These are phyloP conservation scores for Mortierella polycephala DNA, from an alignment of 371 early-diverging fungal genomes.

Conservation along the genomic window DNA sequence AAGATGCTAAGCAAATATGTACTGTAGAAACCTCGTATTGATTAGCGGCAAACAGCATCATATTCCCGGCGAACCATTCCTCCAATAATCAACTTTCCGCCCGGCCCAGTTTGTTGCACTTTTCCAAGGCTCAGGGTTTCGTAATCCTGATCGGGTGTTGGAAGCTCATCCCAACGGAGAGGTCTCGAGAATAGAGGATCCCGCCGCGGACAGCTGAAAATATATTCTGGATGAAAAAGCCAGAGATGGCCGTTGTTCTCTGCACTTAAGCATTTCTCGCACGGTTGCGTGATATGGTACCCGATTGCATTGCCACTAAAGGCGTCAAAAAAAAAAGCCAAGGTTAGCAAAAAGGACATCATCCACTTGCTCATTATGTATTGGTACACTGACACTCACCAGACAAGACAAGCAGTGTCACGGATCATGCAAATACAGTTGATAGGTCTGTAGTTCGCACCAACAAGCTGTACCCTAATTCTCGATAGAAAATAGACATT, in stretches of 20 bases:
- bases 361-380: too few species aligned
- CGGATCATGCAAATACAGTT: slow-evolving; percentile 91
- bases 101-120: slow-evolving; percentile 6
- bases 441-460: slow-evolving; percentile 85
- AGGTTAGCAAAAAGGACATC: too few species aligned
- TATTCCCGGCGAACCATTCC: slow-evolving; percentile 52
- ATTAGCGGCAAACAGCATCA: slow-evolving; percentile 42
- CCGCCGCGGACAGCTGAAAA: slow-evolving; percentile 23
- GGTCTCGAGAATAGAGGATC: slow-evolving; percentile 14
- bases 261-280: slow-evolving; percentile 83
- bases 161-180: slow-evolving; percentile 39
- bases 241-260: slow-evolving; percentile 96
- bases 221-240: slow-evolving; percentile 88
- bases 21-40: too few species aligned
- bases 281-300: slow-evolving; percentile 95
- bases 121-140: slow-evolving; percentile 31
- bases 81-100: slow-evolving; percentile 26
- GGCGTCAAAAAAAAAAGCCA: not conserved
- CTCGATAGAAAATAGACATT: not conserved
- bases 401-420: slow-evolving; percentile 91
- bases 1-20: not conserved
- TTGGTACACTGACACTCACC: slow-evolving; percentile 61
- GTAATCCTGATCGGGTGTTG: slow-evolving; percentile 35
- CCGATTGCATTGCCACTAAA: slow-evolving; percentile 92
- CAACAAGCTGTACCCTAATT: slow-evolving; percentile 80